Evolutionary conservation across 1,284 basidiomycete genomes (phyloP).

Genomic region (Cutaneotrichosporon dermatis): DNA sequence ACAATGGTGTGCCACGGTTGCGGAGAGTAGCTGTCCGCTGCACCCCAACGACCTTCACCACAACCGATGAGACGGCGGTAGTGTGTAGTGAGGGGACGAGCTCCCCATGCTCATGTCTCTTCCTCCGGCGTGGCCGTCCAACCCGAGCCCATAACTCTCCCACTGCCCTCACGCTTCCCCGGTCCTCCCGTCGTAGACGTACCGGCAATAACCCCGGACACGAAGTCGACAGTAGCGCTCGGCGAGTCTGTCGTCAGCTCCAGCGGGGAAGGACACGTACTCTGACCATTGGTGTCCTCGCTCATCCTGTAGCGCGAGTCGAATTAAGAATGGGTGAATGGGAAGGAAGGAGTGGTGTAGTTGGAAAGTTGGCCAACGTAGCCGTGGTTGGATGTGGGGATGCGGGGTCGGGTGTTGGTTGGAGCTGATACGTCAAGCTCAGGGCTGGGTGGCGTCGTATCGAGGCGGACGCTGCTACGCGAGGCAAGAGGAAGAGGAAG

Average conservation of each 20-base stretch:
- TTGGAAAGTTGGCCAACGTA: background rate
- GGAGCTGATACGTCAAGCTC: no score
- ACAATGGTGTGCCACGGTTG: no score
- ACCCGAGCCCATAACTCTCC: no score
- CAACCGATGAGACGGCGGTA: no score
- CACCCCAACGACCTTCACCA: no score
- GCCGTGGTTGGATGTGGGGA: no score
- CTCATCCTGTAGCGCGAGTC: background rate
- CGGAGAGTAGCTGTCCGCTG: no score
- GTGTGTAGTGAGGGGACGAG: no score
- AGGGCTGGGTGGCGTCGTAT: no score
- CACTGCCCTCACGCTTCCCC: background rate
- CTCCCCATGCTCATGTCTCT: background rate
- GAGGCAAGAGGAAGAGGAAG: no score
- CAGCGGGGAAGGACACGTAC: background rate
- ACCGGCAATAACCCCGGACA: slow-evolving; percentile 46
- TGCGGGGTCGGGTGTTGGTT: no score
- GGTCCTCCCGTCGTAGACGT: background rate
- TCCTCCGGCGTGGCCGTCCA: background rate
- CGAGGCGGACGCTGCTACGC: no score
- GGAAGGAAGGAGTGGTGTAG: background rate
- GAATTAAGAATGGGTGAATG: background rate
- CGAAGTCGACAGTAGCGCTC: slow-evolving; percentile 40
- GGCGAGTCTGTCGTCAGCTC: background rate
- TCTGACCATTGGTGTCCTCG: background rate